Conservation (phyloP, 1,284 basidiomycete species). For the Ganoderma leucocontextum region DNA sequence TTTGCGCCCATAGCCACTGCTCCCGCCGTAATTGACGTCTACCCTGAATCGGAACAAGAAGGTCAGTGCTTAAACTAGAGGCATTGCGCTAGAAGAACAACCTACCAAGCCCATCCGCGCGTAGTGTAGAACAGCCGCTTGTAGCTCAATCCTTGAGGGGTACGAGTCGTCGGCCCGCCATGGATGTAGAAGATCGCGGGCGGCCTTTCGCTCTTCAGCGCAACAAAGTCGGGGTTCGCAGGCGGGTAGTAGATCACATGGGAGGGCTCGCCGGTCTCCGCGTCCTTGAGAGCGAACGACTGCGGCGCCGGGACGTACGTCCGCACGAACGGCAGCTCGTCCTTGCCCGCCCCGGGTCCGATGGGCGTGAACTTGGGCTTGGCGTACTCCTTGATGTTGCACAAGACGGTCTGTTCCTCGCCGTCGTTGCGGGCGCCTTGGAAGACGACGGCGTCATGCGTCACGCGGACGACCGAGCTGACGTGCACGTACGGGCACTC, state of each 20-base stretch:
- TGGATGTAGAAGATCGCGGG: slow-evolving; percentile 72
- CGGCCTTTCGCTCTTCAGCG: slow-evolving; percentile 60
- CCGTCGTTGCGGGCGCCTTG: slow-evolving; percentile 54
- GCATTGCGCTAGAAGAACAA: not conserved
- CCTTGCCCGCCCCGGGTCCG: slow-evolving; percentile 37
- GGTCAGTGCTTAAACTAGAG: slow-evolving; percentile 1
- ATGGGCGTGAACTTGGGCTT: slow-evolving; percentile 43
- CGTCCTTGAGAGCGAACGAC: slow-evolving; percentile 52
- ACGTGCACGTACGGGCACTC: slow-evolving; percentile 58
- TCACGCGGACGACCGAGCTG: slow-evolving; percentile 49
- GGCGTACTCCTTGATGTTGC: slow-evolving; percentile 40
- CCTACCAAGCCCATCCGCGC: slow-evolving; percentile 71
- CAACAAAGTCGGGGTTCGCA: slow-evolving; percentile 64
- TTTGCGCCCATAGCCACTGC: slow-evolving; percentile 67
- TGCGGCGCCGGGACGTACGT: slow-evolving; percentile 54
- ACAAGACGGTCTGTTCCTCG: slow-evolving; percentile 49
- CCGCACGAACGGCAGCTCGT: slow-evolving; percentile 37
- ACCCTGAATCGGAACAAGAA: slow-evolving; percentile 50
- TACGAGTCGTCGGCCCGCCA: slow-evolving; percentile 68
- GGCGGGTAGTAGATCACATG: slow-evolving; percentile 72
- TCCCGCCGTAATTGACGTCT: slow-evolving; percentile 77
- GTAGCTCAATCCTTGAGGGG: slow-evolving; percentile 57
- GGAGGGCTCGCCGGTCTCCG: slow-evolving; percentile 49
- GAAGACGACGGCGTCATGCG: slow-evolving; percentile 51
- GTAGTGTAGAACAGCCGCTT: slow-evolving; percentile 69